Conservation (phyloP, 495 filamentous ascomycete genomes). For the Hypoxylon subgilvum region DNA sequence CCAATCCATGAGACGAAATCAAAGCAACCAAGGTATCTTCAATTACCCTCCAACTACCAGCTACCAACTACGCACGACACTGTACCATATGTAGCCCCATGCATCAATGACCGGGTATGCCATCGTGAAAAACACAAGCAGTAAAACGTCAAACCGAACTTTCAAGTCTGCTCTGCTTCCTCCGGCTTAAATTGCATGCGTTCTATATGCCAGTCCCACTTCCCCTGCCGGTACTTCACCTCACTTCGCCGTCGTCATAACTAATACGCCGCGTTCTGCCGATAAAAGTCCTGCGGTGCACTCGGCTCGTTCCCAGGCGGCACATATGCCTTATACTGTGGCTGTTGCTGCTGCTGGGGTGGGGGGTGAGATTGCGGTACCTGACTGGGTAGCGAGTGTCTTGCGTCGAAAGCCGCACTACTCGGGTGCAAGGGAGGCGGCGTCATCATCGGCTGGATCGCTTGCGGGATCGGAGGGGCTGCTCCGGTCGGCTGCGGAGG, state of each 20-base stretch:
- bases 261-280: slow-evolving; percentile 40
- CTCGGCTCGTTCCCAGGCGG: slow-evolving; percentile 43
- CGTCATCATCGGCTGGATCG: slow-evolving; percentile 49
- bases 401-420: slow-evolving; percentile 48
- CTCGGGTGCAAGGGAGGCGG: slow-evolving; percentile 49
- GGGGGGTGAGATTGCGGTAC: background rate
- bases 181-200: background rate
- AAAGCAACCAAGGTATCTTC: background rate
- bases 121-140: background rate
- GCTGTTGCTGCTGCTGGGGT: slow-evolving; percentile 28
- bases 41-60: too few relatives aligned
- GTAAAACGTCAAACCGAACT: background rate
- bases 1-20: background rate
- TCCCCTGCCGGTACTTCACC: too few relatives aligned
- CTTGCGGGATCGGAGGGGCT: slow-evolving; percentile 52
- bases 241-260: background rate
- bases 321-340: slow-evolving; percentile 53
- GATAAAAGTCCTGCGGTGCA: slow-evolving; percentile 50
- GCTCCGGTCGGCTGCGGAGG: slow-evolving; percentile 51
- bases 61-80: background rate
- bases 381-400: slow-evolving; percentile 52
- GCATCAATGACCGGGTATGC: slow-evolving; percentile 4
- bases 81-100: background rate
- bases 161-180: background rate
- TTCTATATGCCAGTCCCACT: background rate